Percentiles rank a stretch among this genome's conserved stretches.
Evolutionary conservation across 2,329 filamentous ascomycete species (phyloP).

Genomic region (Aureobasidium sp.): DNA sequence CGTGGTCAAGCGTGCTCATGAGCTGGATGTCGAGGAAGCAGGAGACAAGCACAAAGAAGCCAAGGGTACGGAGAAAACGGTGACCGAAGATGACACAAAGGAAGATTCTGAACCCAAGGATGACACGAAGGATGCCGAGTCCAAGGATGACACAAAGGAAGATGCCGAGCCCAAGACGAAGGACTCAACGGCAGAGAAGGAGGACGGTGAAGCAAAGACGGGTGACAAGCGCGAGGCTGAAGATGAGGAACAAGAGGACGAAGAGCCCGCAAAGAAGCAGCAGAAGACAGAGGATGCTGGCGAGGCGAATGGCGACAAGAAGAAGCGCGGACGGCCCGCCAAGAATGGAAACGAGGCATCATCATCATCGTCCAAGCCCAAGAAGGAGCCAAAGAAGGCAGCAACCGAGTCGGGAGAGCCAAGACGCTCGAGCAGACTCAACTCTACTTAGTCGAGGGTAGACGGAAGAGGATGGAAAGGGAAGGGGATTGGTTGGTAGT

Average conservation of each 20-base stretch:
- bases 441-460: background rate
- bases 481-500: background rate
- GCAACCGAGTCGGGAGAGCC: slow-evolving; percentile 41
- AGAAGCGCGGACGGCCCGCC: slow-evolving; percentile 36
- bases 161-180: slow-evolving; percentile 18
- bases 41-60: slow-evolving; percentile 31
- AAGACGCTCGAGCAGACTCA: slow-evolving; percentile 36
- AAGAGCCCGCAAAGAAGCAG: slow-evolving; percentile 21
- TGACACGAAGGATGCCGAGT: slow-evolving; percentile 19
- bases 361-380: slow-evolving; percentile 25
- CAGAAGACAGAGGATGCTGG: slow-evolving; percentile 22
- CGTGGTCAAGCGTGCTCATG: slow-evolving; percentile 54
- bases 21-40: slow-evolving; percentile 48
- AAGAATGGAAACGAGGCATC: slow-evolving; percentile 24
- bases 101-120: slow-evolving; percentile 18
- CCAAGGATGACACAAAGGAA: slow-evolving; percentile 15
- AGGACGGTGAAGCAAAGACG: slow-evolving; percentile 22
- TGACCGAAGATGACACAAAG: slow-evolving; percentile 11
- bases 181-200: slow-evolving; percentile 20
- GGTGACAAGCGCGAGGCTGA: slow-evolving; percentile 26
- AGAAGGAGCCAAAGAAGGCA: slow-evolving; percentile 40
- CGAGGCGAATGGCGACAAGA: slow-evolving; percentile 29
- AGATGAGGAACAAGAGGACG: slow-evolving; percentile 19
- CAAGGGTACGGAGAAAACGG: slow-evolving; percentile 20
- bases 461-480: background rate